Evolutionary conservation across 2,329 filamentous ascomycete species (phyloP).

Genomic region (Xylaria hypoxylon): DNA sequence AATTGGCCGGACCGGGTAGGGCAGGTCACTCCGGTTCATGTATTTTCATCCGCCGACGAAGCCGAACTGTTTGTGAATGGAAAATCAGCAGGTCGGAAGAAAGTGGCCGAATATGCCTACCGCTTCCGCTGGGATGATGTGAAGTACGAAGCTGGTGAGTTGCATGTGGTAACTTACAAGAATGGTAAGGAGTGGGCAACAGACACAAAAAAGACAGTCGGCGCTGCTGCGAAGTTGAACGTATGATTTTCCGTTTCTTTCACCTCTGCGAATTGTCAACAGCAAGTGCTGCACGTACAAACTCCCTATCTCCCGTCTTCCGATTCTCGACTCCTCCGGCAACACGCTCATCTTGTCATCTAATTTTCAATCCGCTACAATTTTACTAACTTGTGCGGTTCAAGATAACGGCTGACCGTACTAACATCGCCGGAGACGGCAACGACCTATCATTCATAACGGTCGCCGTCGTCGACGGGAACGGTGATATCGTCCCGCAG

Average conservation of each 20-base stretch:
- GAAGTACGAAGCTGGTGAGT: slow-evolving; percentile 59
- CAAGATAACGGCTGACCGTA: slow-evolving; percentile 54
- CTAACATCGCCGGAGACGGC: slow-evolving; percentile 55
- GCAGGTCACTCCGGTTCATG: slow-evolving; percentile 64
- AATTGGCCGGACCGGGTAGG: slow-evolving; percentile 63
- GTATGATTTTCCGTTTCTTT: not conserved
- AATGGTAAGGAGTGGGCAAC: slow-evolving; percentile 60
- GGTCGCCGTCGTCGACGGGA: slow-evolving; percentile 57
- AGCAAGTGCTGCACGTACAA: not conserved
- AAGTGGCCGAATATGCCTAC: slow-evolving; percentile 54
- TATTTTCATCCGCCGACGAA: slow-evolving; percentile 63
- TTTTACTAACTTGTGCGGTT: slow-evolving; percentile 17
- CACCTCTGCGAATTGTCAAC: not conserved
- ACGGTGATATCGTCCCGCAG: slow-evolving; percentile 57
- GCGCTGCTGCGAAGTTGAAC: slow-evolving; percentile 53
- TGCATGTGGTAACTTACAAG: slow-evolving; percentile 62
- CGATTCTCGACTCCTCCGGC: not conserved
- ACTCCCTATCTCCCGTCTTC: too few relatives aligned
- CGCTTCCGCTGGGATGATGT: slow-evolving; percentile 66
- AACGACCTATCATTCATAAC: slow-evolving; percentile 61
- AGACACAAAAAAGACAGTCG: slow-evolving; percentile 56
- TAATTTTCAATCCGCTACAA: not conserved
- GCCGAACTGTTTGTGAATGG: slow-evolving; percentile 67
- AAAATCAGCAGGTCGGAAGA: slow-evolving; percentile 56
- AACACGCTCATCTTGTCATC: not conserved